Base-by-base conservation (phyloP, 2,329 filamentous ascomycete genomes). In the Neofusicoccum kwambonambiense region DNA sequence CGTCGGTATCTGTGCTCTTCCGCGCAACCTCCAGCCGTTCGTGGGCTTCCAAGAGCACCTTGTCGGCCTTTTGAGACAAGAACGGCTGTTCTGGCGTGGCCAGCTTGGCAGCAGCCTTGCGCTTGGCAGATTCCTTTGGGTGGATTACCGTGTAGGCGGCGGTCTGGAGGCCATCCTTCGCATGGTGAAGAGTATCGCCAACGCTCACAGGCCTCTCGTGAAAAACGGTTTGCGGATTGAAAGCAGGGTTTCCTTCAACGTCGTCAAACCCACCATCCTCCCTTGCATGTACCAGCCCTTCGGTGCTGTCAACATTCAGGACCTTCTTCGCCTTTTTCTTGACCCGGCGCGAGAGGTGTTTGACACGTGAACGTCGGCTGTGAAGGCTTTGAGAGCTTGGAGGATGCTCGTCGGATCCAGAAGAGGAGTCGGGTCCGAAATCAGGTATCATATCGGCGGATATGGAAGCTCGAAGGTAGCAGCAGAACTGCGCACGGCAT, bases 51-150 rank as follows among this genome's bases (percentile, higher is more conserved):
- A 79, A 69, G 31, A 76, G 69, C 34, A 76, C 71, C 27, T 69
- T 65, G 64, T 79, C 74, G 11, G 71, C 70, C 64, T 75, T 66
- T 12, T 70, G 67, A 0, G 75, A 74, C 4, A 75, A 69, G 54
- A 74, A 75, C 1, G 77, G 77, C 50, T 74, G 72, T 39, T 76
- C 71, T n/a, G 72, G 68, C n/a, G 70, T 72, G 1, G 75, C 76
- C 34, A 78, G 64, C 54, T 70, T 74, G 31, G 66, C 69, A 6
- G 73, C 73, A 39, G 72, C 74, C 47, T 74, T 73, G 34, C 69
- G 69, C 65, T 75, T 74, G 19, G 71, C 68, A 3, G 71, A 68
- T 11, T 70, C 66, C 42, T 69, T 70, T 12, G 77, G 77, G 66
- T 78, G 74, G n/a, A 69, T 27, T 19, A 77, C 61, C 7, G 67